Base-by-base conservation (phyloP, 768 basidiomycete genomes). In the Sarcodon sp. region DNA sequence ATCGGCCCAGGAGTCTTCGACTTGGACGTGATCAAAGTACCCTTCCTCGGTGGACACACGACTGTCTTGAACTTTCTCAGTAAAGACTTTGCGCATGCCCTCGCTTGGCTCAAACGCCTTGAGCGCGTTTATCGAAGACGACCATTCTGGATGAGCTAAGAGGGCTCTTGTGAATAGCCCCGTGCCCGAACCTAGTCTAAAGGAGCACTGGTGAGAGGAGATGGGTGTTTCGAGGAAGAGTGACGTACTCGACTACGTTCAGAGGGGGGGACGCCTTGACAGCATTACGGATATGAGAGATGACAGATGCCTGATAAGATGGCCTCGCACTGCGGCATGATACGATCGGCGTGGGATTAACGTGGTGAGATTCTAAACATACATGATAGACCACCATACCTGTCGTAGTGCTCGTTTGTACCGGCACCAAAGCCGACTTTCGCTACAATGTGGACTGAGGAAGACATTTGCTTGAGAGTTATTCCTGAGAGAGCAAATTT, bases 151-250 rank as follows among this genome's bases (percentile, higher is more conserved):
- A 60, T 87, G 74, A 6, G 76, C 73, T 36, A 93, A 67, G 18
- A 94, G 62, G 3, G 88, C 82, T 8, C 88, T 77, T 9, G 90
- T 88, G 62, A 92, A 94, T 47, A 96, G 79, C 11, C 91, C 91
- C 1, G 89, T 92, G 21, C 91, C 91, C 5, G 83, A 67, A 9
- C 89, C 91, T 33, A 88, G 73, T 58, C 87, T 90, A 53, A 48
- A 43, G 43, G 61, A 54, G 35, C 43, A 41, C 27, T n/a, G 7
- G 51, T 45, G 53, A 47, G 46, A 41, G 45, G 39, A 27, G 31
- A n/a, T 44, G 41, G 38, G 45, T 18, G 33, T 39, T n/a, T 13
- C 43, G 46, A 12, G 34, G 34, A 48, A 21, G 13, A 4, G 10
- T 33, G 13, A 62, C 79, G 54, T 55, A 87, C 87, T 88, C 87